These are phyloP conservation scores for Metschnikowia peoriensis DNA, from an alignment of 805 yeast genomes.

Conservation along the genomic window DNA sequence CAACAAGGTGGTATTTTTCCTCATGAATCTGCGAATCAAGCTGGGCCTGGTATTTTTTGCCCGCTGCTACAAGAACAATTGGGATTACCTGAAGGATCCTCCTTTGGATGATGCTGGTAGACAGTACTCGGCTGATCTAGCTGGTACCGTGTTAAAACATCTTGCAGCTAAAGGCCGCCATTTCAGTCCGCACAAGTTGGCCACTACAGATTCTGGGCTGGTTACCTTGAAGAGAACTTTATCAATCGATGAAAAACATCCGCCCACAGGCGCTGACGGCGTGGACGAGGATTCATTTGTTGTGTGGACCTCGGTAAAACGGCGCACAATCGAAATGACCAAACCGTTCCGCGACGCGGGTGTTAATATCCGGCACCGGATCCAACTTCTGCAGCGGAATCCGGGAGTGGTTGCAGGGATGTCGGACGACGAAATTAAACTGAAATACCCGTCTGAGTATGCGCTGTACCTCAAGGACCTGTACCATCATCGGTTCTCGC, in stretches of 20 bases:
- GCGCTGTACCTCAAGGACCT: constrained; percentile 70
- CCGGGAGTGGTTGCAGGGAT: constrained; percentile 85
- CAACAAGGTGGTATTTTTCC: constrained; percentile 85
- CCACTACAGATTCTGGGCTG: background rate
- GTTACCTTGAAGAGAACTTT: constrained; percentile 13
- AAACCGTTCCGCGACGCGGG: constrained; percentile 61
- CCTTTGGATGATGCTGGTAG: constrained; percentile 74
- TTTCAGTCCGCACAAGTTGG: constrained; percentile 13
- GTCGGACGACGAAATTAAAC: constrained; percentile 55
- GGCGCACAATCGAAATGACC: constrained; percentile 80
- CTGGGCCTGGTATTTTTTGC: constrained; percentile 93
- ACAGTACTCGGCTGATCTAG: constrained; percentile 62
- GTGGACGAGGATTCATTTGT: constrained; percentile 60
- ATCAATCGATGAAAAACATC: constrained; percentile 40
- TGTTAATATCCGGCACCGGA: constrained; percentile 66
- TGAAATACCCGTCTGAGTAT: constrained; percentile 67
- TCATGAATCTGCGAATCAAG: constrained; percentile 87
- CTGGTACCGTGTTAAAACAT: constrained; percentile 50
- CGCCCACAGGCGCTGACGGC: constrained; percentile 55
- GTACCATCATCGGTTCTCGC: constrained; percentile 86
- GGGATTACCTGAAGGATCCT: constrained; percentile 73
- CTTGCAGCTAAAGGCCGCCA: constrained; percentile 35
- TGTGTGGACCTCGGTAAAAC: constrained; percentile 95
- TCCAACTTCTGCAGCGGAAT: constrained; percentile 82
- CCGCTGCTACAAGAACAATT: constrained; percentile 59